Base-by-base conservation (phyloP, 2,329 filamentous ascomycete species). In the Mycosphaerelloides madeirae region DNA sequence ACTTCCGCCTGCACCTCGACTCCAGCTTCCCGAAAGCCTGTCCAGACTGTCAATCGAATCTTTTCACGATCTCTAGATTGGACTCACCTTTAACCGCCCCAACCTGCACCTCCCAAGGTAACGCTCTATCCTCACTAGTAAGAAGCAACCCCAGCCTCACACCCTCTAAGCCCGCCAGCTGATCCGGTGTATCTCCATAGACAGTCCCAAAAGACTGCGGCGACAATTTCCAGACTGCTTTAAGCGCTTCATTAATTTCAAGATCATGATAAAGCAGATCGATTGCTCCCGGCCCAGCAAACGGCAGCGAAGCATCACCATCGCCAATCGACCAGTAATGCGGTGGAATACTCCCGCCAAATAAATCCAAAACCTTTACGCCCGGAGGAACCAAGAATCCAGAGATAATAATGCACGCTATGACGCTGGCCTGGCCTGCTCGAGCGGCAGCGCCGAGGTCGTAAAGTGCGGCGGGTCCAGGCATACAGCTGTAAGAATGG, bases 201-300 rank as follows among this genome's bases (percentile, higher is more conserved):
- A 40, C 38, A n/a, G 40, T 37, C 19, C 29, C 41, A 16, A 44
- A 48, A 11, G 32, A 41, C 37, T 48, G 41, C 28, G 46, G 46
- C 20, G 28, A 20, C 12, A 48, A 33, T n/a, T 15, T 38, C 36
- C 42, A 41, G n/a, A 44, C 36, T 3, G 46, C 46, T 42, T 48
- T 44, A 5, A 44, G 31, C 11, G 46, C 46, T 31, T 44, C 41
- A 19, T 44, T 44, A 33, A 38, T 33, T 2, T 41, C 38, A 3
- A 48, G 41, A 20, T 48, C 46, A 18, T 48, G 37, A 33, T 48
- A 48, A 1, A 48, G 46, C 16, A 48, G n/a, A 11, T 44, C 22
- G 2, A 48, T 41, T 1, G 42, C 42, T 11, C 48, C 48, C 11
- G 41, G 38, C 2, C 48, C 48, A 29, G 38, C 39, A 35, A 50